These are phyloP conservation scores for Teunomyces aglyptinius DNA, from an alignment of 805 yeast species.

Conservation along the genomic window DNA sequence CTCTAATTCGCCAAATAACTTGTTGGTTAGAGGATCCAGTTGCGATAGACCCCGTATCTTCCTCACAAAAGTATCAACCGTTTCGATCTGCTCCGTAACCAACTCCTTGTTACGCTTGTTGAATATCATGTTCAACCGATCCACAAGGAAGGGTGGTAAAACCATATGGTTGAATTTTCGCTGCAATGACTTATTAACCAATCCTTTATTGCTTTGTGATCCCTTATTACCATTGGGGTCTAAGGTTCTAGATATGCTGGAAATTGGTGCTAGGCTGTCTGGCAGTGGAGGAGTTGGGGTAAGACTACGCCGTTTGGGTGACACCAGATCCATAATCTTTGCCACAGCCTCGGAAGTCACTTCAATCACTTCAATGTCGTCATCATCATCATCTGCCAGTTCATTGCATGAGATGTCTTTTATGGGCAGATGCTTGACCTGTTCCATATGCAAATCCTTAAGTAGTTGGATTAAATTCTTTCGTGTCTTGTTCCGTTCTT, in stretches of 20 bases:
- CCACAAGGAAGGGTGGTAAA: conserved; percentile 1
- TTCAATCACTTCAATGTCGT: conserved; percentile 21
- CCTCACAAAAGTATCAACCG: neutral
- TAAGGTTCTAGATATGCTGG: neutral
- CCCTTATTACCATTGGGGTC: neutral
- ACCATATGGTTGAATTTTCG: conserved; percentile 1
- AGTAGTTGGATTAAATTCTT: conserved; percentile 23
- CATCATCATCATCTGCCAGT: conserved; percentile 15
- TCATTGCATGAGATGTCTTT: neutral
- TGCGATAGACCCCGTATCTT: neutral
- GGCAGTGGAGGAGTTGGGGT: neutral
- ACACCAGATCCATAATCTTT: neutral
- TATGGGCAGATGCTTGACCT: conserved; percentile 5
- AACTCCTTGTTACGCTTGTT: conserved; percentile 7
- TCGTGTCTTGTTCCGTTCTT: conserved; percentile 30
- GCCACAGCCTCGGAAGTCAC: neutral
- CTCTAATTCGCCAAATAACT: neutral
- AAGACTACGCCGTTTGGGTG: neutral
- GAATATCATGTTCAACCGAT: conserved; percentile 6
- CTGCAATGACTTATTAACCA: conserved; percentile 2
- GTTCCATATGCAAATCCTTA: conserved; percentile 21
- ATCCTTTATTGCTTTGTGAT: neutral
- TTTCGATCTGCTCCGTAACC: neutral
- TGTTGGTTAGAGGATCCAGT: neutral
- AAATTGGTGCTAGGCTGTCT: neutral